phyloP scores from a whole-genome alignment of 768 basidiomycete genomes.

The Mycena sanguinolenta region DNA sequence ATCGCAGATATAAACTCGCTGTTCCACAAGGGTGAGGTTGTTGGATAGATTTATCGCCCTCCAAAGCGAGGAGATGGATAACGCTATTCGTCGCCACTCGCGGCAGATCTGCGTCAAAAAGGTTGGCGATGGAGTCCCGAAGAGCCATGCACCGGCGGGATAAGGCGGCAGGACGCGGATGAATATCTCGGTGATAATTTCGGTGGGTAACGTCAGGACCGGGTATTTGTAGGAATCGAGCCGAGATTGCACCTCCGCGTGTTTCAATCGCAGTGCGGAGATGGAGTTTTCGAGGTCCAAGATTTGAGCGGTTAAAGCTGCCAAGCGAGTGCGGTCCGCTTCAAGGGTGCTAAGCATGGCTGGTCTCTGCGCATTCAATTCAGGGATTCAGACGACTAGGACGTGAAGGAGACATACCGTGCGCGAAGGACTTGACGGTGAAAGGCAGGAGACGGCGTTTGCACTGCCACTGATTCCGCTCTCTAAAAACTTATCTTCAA shows the following conservation, averaged over 20 bases:
- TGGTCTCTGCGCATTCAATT: too few species aligned
- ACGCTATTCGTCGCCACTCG: background rate
- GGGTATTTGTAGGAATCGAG: background rate
- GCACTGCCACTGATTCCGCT: too few species aligned
- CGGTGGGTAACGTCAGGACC: background rate
- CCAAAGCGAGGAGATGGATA: background rate
- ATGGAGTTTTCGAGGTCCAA: slow-evolving; percentile 6
- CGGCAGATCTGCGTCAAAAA: background rate
- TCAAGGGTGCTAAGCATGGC: slow-evolving; percentile 54
- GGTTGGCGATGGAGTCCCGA: background rate
- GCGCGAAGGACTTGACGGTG: too few species aligned
- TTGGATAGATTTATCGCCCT: background rate
- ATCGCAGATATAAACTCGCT: background rate
- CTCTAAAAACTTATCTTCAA: too few species aligned
- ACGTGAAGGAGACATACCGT: too few species aligned
- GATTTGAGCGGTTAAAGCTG: slow-evolving; percentile 34
- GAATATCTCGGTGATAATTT: background rate
- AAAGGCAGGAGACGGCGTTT: too few species aligned
- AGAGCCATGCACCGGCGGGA: background rate
- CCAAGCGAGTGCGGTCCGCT: slow-evolving; percentile 43
- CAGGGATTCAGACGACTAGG: too few species aligned
- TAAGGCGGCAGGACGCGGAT: background rate
- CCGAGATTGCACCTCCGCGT: too few species aligned
- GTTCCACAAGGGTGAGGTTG: background rate
- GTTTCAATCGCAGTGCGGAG: too few species aligned